A percentile compares a stretch with the other conserved stretches of the same genome.
These are phyloP conservation scores for Cladosporium austrohemisphaericum DNA, from an alignment of 2,329 filamentous ascomycete genomes.

Conservation along the genomic window DNA sequence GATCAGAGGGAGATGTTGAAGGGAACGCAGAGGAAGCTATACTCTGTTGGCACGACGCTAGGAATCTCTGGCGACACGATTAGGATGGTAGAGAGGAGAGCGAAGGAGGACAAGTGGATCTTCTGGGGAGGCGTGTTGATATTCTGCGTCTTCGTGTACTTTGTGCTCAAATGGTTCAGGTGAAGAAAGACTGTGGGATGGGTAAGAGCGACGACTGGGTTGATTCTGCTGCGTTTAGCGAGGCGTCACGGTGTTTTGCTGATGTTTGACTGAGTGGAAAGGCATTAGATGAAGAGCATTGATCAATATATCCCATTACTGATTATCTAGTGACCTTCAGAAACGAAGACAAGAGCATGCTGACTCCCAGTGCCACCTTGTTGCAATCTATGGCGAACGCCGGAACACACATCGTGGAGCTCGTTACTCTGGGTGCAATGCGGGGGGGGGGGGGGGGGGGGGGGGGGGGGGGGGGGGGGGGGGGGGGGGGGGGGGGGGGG, in stretches of 20 bases:
- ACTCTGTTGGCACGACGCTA: constrained; percentile 88
- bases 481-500: too few relatives aligned
- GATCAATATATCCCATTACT: not conserved
- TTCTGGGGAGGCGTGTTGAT: constrained; percentile 82
- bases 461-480: too few relatives aligned
- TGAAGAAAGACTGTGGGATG: constrained; percentile 40
- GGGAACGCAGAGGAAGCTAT: constrained; percentile 84
- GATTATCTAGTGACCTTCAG: not conserved
- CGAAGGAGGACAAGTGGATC: constrained; percentile 96
- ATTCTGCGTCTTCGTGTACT: constrained; percentile 89
- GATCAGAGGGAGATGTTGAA: constrained; percentile 93
- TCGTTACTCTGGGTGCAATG: constrained; percentile 1
- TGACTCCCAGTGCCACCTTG: not conserved
- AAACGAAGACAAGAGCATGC: not conserved
- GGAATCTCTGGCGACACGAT: constrained; percentile 95
- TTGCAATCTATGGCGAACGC: not conserved
- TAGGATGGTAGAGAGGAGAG: constrained; percentile 87
- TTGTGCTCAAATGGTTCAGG: constrained; percentile 79
- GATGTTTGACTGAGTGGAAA: not conserved
- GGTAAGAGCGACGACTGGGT: too few relatives aligned
- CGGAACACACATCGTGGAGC: not conserved
- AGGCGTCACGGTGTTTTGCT: constrained; percentile 8
- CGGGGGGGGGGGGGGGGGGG: too few relatives aligned
- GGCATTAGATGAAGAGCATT: not conserved
- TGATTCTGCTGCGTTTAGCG: constrained; percentile 8